Evolutionary conservation across 2,329 filamentous ascomycete genomes (phyloP), one percentile per base, ranked within the genome.

Genomic region (Epichloe bromicola): DNA sequence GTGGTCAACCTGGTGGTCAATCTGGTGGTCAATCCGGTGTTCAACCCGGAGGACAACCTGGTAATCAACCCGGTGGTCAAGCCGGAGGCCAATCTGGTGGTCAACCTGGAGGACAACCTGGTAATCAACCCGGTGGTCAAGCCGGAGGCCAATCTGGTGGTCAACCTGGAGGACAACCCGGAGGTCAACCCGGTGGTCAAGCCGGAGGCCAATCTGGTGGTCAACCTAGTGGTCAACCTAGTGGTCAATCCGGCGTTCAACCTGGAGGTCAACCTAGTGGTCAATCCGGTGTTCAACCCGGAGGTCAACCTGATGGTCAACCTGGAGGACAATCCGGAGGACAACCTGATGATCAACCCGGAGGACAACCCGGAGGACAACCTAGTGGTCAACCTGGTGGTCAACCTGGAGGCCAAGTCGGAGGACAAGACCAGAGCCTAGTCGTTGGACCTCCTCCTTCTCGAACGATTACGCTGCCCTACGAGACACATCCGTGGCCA

Each of bases 401-500:
- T 5, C 45, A 46, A 14, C 33, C 45, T 14, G 26, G 33, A 17
- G 45, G 45, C 26, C 17, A 33, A 20, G 20, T 14, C 33, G 33
- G 19, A 17, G 45, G 45, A 34, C 33, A 39, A 17, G 36, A 41
- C 15, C 30, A 34, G 20, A n/a, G 19, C 26, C 36, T 40, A 38
- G 23, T 48, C 15, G 19, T 23, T 14, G 46, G 34, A 40, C 19
- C 36, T 19, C 48, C 48, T 36, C 42, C 48, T 14, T 39, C 41
- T 11, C 43, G 48, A 33, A 50, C 48, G 6, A 44, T 50, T 38
- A 50, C 48, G 3, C 14, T 50, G 41, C 40, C 41, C 1, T 50
- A 50, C 23, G 19, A 45, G 6, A 45, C 48, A 12, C 33, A 50
- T n/a, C 48, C 41, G n/a, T 50, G 40, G 48, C 48, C 48, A 11